phyloP scores from a whole-genome alignment of 2,329 filamentous ascomycete species.

The Beauveria sp. region DNA sequence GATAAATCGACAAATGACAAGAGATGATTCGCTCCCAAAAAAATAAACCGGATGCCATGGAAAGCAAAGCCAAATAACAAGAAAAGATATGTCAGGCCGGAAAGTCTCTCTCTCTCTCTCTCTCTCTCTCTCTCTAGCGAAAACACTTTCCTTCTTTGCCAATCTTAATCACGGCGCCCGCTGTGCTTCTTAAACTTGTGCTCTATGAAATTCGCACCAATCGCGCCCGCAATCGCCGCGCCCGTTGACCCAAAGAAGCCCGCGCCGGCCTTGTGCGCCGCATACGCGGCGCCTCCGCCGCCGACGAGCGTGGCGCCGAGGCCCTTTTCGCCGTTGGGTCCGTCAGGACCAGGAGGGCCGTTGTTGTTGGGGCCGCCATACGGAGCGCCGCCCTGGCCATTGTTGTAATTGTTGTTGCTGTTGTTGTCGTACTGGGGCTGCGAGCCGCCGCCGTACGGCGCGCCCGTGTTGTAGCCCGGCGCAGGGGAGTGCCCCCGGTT shows the following conservation, averaged over 20 bases:
- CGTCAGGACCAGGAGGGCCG: constrained; percentile 19
- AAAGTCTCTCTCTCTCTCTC: neutral
- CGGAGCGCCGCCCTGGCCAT: constrained; percentile 16
- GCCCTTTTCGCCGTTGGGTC: constrained; percentile 41
- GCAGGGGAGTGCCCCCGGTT: constrained; percentile 15
- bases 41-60: no score
- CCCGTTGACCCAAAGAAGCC: constrained; percentile 43
- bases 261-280: constrained; percentile 45
- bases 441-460: constrained; percentile 23
- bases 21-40: no score
- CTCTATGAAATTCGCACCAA: constrained; percentile 47
- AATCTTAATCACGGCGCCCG: neutral
- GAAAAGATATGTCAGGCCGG: neutral
- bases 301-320: constrained; percentile 46
- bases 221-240: constrained; percentile 43
- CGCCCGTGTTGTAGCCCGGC: constrained; percentile 18
- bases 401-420: constrained; percentile 17
- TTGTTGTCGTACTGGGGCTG: constrained; percentile 15
- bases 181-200: constrained; percentile 29
- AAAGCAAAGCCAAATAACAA: no score
- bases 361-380: constrained; percentile 17
- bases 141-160: neutral
- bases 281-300: constrained; percentile 45
- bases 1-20: neutral
- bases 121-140: neutral